A percentile compares a stretch with the other conserved stretches of the same genome.
Evolutionary conservation across 1,139 yeast species (phyloP).

Genomic region (Suhomyces yuchorum): DNA sequence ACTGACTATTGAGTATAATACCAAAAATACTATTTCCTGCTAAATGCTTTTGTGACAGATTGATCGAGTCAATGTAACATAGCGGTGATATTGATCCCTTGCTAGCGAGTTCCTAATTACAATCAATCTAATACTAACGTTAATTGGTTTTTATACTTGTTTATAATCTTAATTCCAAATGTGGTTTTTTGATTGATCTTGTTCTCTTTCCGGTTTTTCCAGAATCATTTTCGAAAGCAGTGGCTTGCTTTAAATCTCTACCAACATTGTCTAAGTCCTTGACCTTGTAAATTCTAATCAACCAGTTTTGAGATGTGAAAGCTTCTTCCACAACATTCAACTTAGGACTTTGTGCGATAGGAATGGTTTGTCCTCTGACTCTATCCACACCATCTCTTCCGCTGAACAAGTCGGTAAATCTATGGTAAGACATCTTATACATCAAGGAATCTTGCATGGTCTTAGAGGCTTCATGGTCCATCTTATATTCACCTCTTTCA

Average conservation of each 20-base stretch:
- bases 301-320: conserved; percentile 94
- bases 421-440: conserved; percentile 94
- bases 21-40: neutral
- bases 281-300: conserved; percentile 91
- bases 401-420: conserved; percentile 73
- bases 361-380: conserved; percentile 81
- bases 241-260: conserved; percentile 60
- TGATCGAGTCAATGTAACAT: no score
- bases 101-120: no score
- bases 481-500: conserved; percentile 81
- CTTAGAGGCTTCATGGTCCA: conserved; percentile 77
- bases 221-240: conserved; percentile 44
- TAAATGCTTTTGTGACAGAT: neutral
- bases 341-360: conserved; percentile 56
- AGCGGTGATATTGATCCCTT: no score
- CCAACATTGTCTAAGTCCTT: conserved; percentile 89
- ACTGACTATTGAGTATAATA: no score
- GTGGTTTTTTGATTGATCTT: conserved; percentile 55
- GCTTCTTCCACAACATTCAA: conserved; percentile 88
- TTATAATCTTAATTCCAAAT: conserved; percentile 49
- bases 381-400: conserved; percentile 78
- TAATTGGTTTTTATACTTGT: neutral
- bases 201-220: conserved; percentile 36
- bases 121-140: neutral
- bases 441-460: conserved; percentile 87